Base-by-base conservation (phyloP, 2,329 filamentous ascomycete species). In the Hypoxylon sp. region DNA sequence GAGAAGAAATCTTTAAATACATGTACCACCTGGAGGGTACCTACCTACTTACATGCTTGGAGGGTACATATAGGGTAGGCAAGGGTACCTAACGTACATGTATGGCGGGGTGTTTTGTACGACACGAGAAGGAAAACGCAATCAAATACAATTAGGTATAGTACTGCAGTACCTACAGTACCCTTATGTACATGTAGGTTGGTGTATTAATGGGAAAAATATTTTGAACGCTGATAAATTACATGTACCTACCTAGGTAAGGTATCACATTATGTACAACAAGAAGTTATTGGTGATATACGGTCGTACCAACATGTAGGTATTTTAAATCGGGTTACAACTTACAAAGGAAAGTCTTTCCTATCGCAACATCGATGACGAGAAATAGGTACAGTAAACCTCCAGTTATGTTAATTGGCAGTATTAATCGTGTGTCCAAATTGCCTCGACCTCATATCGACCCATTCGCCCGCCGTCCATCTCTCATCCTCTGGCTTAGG, bases 61-160 rank as follows among this genome's bases (percentile, higher is more conserved):
- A 42, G 5, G n/a, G 14, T 26, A 26, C 26, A 26, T 26, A 6
- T 31, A 31, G 11, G 35, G 13, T 14, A 42, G 39, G 39, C 39
- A 19, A 17, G 39, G 39, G 35, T n/a, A 37, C 19, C 19, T 22
- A 22, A 22, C 35, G 8, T 31, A 8, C 29, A 31, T 8, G 29
- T 19, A n/a, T 42, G 39, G 39, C 19, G 39, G 39, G 39, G 39
- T 42, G 39, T 19, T 42, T 19, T 42, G 39, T 42, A 42, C 39
- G 39, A 42, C 39, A 9, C 11, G 39, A 42, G 8, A 42, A 42
- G 39, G 9, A 42, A 42, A 9, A 6, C 6, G 8, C 29, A 31
- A 31, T 31, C 6, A 31, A 31, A 31, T 31, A 31, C 29, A 31
- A 31, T 31, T 22, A 22, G 19, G 19, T 22, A 22, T 22, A 22